phyloP scores from a whole-genome alignment of 2,329 filamentous ascomycete genomes.

The Blastomyces gilchristii region DNA sequence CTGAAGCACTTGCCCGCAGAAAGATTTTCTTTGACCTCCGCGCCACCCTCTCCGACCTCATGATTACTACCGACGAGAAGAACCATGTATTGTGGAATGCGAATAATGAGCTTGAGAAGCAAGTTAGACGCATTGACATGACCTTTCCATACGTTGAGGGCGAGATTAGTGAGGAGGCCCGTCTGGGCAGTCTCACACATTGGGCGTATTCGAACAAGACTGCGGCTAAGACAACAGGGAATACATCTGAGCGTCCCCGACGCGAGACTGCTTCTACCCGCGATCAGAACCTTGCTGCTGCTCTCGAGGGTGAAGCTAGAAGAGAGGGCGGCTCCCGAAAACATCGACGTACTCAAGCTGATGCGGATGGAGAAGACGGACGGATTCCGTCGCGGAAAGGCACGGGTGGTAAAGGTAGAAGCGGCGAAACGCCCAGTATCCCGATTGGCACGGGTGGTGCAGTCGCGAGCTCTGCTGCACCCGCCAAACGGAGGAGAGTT shows the following conservation, averaged over 20 bases:
- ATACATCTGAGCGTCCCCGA: constrained; percentile 61
- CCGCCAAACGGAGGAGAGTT: constrained; percentile 67
- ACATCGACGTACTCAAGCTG: constrained; percentile 60
- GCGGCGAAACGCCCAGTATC: constrained; percentile 8
- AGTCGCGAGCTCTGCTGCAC: constrained; percentile 30
- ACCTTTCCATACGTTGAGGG: constrained; percentile 76
- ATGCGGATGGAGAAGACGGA: constrained; percentile 69
- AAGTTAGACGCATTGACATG: constrained; percentile 73
- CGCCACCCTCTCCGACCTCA: constrained; percentile 68
- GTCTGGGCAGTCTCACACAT: constrained; percentile 80
- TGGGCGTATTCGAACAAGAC: constrained; percentile 89
- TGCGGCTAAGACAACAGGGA: constrained; percentile 43
- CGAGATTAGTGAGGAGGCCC: constrained; percentile 90
- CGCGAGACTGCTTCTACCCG: constrained; percentile 69
- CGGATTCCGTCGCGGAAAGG: constrained; percentile 42
- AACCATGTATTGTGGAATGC: constrained; percentile 92
- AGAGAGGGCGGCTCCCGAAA: constrained; percentile 73
- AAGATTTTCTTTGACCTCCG: constrained; percentile 70
- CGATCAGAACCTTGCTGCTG: constrained; percentile 70
- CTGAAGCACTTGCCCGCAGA: constrained; percentile 40
- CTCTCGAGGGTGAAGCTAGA: constrained; percentile 70
- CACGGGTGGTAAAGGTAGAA: constrained; percentile 18
- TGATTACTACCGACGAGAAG: constrained; percentile 90
- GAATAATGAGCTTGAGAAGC: constrained; percentile 76
- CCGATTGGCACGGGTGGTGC: constrained; percentile 1